Evolutionary conservation across 108 stramenopile species (phyloP).

Genomic region (Stephanodiscus triporus): DNA sequence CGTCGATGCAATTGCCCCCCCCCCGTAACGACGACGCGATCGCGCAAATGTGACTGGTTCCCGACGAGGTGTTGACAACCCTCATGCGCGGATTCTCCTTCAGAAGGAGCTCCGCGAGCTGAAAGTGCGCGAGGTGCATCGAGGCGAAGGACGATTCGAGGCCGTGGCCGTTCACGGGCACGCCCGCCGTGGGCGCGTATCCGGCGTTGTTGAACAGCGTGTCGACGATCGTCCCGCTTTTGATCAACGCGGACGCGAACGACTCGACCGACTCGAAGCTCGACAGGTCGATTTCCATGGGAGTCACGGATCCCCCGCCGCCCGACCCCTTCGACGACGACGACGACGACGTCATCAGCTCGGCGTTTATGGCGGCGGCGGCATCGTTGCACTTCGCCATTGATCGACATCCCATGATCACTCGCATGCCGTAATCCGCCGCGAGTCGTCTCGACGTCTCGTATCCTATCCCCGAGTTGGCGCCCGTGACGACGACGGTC

Average conservation of each 20-base stretch:
- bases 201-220: conserved; percentile 48
- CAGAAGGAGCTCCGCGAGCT: conserved; percentile 37
- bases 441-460: conserved; percentile 56
- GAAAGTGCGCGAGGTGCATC: conserved; percentile 44
- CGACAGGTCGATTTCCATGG: conserved; percentile 34
- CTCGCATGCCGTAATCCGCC: conserved; percentile 33
- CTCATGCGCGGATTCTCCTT: conserved; percentile 29
- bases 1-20: conserved; percentile 38
- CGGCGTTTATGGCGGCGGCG: conserved; percentile 22
- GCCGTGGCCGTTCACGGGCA: conserved; percentile 26
- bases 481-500: conserved; percentile 76
- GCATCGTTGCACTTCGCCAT: conserved; percentile 26
- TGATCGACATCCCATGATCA: conserved; percentile 48
- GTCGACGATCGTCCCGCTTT: conserved; percentile 7
- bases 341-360: conserved; percentile 5
- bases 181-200: conserved; percentile 12
- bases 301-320: conserved; percentile 10
- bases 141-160: conserved; percentile 44
- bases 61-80: conserved; percentile 43
- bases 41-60: conserved; percentile 42
- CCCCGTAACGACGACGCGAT: conserved; percentile 10
- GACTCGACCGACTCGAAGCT: conserved; percentile 38
- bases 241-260: conserved; percentile 21
- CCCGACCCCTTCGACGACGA: not conserved
- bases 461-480: conserved; percentile 83